phyloP scores from a whole-genome alignment of 805 yeast species.

The Wickerhamomyces silvicola region DNA sequence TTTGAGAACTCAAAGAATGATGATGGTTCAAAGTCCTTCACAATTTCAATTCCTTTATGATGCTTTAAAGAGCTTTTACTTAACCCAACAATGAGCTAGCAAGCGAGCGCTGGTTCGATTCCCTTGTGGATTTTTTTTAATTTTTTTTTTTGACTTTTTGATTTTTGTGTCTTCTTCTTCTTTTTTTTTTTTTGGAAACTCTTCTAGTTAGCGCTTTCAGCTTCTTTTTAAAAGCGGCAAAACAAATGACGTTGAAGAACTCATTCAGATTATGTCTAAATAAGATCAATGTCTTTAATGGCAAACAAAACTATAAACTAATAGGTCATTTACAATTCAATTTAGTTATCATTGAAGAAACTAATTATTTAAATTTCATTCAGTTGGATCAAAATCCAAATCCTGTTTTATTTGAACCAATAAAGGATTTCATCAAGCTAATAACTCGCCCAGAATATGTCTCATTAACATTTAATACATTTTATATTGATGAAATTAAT shows the following conservation, averaged over 20 bases:
- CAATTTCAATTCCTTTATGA: constrained; percentile 43
- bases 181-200: too few species aligned
- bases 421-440: constrained; percentile 15
- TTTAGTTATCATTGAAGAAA: constrained; percentile 13
- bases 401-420: constrained; percentile 5
- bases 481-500: constrained; percentile 13
- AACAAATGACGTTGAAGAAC: constrained; percentile 15
- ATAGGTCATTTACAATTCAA: constrained; percentile 7
- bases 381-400: constrained; percentile 2
- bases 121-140: too few species aligned
- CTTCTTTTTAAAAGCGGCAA: too few species aligned
- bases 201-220: too few species aligned
- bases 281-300: constrained; percentile 12
- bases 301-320: constrained; percentile 1
- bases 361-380: constrained; percentile 17
- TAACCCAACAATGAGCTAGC: too few species aligned
- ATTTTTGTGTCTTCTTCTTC: too few species aligned
- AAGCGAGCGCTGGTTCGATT: too few species aligned
- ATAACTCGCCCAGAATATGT: constrained; percentile 21
- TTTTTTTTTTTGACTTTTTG: too few species aligned
- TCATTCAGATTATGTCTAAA: constrained; percentile 14
- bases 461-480: constrained; percentile 16
- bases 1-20: constrained; percentile 39
- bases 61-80: constrained; percentile 13
- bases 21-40: constrained; percentile 43